Evolutionary conservation across 352 stramenopile genomes (phyloP).

Genomic region (Hyaloperonospora brassicae): DNA sequence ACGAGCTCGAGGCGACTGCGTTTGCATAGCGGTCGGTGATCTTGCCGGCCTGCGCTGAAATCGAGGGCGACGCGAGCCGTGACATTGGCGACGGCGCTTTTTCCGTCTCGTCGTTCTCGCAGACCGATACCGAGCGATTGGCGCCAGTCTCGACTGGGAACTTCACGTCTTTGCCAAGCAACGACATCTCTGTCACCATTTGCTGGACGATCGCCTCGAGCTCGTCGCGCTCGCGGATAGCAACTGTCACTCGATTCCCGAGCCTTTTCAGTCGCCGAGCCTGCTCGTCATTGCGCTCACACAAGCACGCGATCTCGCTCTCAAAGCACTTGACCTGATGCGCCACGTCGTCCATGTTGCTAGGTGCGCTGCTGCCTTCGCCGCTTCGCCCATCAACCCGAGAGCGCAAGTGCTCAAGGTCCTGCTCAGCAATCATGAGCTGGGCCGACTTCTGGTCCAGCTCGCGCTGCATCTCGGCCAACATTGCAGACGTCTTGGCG

Average conservation of each 20-base stretch:
- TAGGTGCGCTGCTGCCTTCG: not conserved
- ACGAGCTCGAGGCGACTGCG: slow-evolving; percentile 25
- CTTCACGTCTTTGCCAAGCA: slow-evolving; percentile 20
- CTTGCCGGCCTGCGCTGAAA: slow-evolving; percentile 19
- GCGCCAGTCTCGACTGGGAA: slow-evolving; percentile 10
- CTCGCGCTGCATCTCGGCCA: slow-evolving; percentile 46
- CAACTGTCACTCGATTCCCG: slow-evolving; percentile 34
- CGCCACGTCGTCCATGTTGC: slow-evolving; percentile 26
- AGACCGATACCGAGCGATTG: slow-evolving; percentile 17
- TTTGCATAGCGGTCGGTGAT: slow-evolving; percentile 46
- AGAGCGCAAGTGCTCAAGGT: slow-evolving; percentile 37
- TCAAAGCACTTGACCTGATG: slow-evolving; percentile 49
- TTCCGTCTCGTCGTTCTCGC: slow-evolving; percentile 20
- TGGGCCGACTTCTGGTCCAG: slow-evolving; percentile 50
- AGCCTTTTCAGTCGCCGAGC: slow-evolving; percentile 40
- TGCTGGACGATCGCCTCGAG: slow-evolving; percentile 52
- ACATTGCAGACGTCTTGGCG: slow-evolving; percentile 27
- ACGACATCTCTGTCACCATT: slow-evolving; percentile 53
- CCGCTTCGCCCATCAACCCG: slow-evolving; percentile 9
- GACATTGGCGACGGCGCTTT: slow-evolving; percentile 12
- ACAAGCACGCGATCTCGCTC: slow-evolving; percentile 34
- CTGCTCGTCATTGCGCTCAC: slow-evolving; percentile 57
- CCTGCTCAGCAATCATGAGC: slow-evolving; percentile 38
- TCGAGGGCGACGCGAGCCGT: slow-evolving; percentile 2
- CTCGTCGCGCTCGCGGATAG: slow-evolving; percentile 44